Evolutionary conservation across 2,329 filamentous ascomycete species (phyloP).

Genomic region (Penicillium rolfsii): DNA sequence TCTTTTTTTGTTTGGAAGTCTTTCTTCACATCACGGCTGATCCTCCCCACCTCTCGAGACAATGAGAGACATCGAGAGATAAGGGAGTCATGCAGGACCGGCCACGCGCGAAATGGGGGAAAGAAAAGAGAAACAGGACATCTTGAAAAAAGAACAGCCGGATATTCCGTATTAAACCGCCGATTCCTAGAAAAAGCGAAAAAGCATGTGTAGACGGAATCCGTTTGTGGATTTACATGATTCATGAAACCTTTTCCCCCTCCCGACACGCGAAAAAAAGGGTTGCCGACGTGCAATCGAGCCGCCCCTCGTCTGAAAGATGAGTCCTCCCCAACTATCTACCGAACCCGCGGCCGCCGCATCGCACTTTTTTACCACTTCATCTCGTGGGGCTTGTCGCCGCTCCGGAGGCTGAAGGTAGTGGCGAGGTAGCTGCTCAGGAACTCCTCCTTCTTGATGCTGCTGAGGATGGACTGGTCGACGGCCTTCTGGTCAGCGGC

Average conservation of each 20-base stretch:
- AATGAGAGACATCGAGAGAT: constrained; percentile 7
- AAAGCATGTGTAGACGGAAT: constrained; percentile 38
- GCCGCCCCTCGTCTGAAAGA: constrained; percentile 41
- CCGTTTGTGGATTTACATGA: constrained; percentile 46
- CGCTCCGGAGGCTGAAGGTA: constrained; percentile 98
- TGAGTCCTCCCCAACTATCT: constrained; percentile 45
- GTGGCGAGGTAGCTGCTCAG: constrained; percentile 91
- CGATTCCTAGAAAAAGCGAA: constrained; percentile 37
- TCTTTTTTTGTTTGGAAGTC: constrained; percentile 39
- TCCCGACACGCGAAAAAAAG: constrained; percentile 33
- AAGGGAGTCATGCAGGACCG: constrained; percentile 33
- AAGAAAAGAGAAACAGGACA: constrained; percentile 24
- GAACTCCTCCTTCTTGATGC: constrained; percentile 97
- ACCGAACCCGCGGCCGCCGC: constrained; percentile 47
- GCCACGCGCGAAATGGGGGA: constrained; percentile 29
- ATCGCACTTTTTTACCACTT: constrained; percentile 74
- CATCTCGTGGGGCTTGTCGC: constrained; percentile 99
- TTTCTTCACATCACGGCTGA: constrained; percentile 41
- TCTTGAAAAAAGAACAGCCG: constrained; percentile 37
- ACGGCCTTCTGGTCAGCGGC: constrained; percentile 97
- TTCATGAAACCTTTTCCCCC: constrained; percentile 44
- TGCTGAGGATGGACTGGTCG: constrained; percentile 92
- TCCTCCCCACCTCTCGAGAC: constrained; percentile 25
- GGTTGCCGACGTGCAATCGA: constrained; percentile 41
- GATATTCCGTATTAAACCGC: constrained; percentile 39